Percentiles rank a stretch among this genome's conserved stretches.
Conservation (phyloP, 805 yeast genomes). For the Kodamaea neixiangensis region DNA sequence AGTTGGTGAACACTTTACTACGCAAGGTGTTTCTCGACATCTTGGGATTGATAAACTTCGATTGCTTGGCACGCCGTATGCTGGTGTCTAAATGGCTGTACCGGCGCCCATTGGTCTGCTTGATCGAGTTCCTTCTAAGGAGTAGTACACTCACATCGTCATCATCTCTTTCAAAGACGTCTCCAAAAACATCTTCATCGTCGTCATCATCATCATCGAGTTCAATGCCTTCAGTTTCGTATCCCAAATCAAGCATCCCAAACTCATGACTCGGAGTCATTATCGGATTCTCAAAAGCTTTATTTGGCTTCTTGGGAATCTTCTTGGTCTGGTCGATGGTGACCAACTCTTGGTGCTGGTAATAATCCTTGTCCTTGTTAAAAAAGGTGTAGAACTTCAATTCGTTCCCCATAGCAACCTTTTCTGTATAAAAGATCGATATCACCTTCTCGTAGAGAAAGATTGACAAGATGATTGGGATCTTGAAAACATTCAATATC, state of each 20-base stretch:
- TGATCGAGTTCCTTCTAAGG: conserved; percentile 29
- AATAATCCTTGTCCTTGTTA: conserved; percentile 32
- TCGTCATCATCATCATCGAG: conserved; percentile 16
- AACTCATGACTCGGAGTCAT: conserved; percentile 14
- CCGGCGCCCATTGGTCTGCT: conserved; percentile 14
- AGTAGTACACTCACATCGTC: conserved; percentile 29
- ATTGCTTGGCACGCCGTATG: conserved; percentile 7
- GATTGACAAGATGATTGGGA: conserved; percentile 37
- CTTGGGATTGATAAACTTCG: not conserved
- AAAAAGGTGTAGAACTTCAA: conserved; percentile 40
- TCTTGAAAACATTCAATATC: conserved; percentile 31
- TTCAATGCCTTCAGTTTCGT: conserved; percentile 8
- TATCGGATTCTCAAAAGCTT: conserved; percentile 4
- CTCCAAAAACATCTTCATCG: conserved; percentile 12
- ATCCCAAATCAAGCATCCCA: conserved; percentile 12
- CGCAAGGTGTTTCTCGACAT: conserved; percentile 4
- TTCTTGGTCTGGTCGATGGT: conserved; percentile 13
- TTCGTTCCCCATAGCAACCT: conserved; percentile 15
- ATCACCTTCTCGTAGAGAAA: conserved; percentile 34
- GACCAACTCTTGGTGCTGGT: conserved; percentile 32
- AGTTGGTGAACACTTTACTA: conserved; percentile 4
- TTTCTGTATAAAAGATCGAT: conserved; percentile 22
- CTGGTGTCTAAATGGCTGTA: conserved; percentile 18
- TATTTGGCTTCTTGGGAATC: conserved; percentile 7
- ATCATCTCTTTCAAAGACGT: conserved; percentile 18